Base-by-base conservation (phyloP, 2,329 filamentous ascomycete genomes). In the Sarocladium kiliense region DNA sequence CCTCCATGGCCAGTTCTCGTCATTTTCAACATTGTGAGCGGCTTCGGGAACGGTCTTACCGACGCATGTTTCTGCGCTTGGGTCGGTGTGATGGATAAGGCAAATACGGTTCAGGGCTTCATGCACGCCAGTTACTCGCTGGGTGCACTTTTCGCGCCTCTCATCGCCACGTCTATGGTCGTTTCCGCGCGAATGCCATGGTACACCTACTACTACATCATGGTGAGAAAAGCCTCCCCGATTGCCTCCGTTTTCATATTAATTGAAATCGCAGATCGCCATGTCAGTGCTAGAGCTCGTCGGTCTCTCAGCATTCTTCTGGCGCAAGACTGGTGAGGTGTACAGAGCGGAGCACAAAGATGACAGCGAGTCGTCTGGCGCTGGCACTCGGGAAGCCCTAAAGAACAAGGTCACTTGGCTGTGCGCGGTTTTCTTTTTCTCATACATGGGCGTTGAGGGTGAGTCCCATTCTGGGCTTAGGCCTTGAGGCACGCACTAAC, bases 401-500 rank as follows among this genome's bases (percentile, higher is more conserved):
- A 68, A 69, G 42, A 70, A 70, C 4, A 74, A 72, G 58, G 77
- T 86, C 0, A 87, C 86, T 0, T 89, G 86, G 85, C 73, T 88
- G 1, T 80, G 80, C 54, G 76, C 87, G 0, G 59, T 86, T 0
- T 92, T 91, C 66, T 77, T 91, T 47, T 80, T 91, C 27, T 78
- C 81, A 3, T 92, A 91, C 64, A 86, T 91, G 19, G 88, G 88
- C 0, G 77, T 84, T 0, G 88, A 92, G 70, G 84, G 71, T 71
- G 57, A 10, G 21, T 11, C 10, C 14, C 9, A 2, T 14, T 3
- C n/a, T n/a, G 14, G 12, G 41, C 44, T 16, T 26, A 45, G 30
- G 10, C 19, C 32, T 14, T 47, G 14, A 3, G 14, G 11, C n/a
- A 23, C 50, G 11, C n/a, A 23, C 50, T 30, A 16, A 23, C 14